phyloP scores from a whole-genome alignment of 2,329 filamentous ascomycete species.

The Pyricularia grisea region DNA sequence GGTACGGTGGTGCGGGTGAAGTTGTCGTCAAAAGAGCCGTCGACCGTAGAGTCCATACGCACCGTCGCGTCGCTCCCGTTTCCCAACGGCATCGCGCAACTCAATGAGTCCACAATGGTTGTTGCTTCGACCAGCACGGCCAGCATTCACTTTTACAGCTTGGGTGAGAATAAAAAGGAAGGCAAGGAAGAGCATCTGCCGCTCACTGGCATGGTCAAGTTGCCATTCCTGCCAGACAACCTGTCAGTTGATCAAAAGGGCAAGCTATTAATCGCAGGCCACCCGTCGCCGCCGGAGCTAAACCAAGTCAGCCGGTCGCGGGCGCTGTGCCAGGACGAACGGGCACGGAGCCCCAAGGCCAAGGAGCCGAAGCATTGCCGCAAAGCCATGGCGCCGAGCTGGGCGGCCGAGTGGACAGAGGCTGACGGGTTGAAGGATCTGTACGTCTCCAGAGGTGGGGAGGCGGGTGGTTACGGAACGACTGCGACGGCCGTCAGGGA shows the following conservation, averaged over 20 bases:
- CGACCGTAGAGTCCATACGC: slow-evolving; percentile 12
- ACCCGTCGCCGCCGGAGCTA: slow-evolving; percentile 24
- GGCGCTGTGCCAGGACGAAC: slow-evolving; percentile 23
- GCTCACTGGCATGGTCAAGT: slow-evolving; percentile 8
- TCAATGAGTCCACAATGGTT: slow-evolving; percentile 27
- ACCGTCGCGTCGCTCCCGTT: slow-evolving; percentile 25
- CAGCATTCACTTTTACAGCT: slow-evolving; percentile 20
- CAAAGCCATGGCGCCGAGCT: slow-evolving; percentile 13
- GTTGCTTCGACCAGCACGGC: slow-evolving; percentile 24
- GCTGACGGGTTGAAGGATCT: not conserved
- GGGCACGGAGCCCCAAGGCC: slow-evolving; percentile 1
- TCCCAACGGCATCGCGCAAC: slow-evolving; percentile 29
- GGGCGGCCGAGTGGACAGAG: slow-evolving; percentile 5
- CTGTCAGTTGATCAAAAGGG: slow-evolving; percentile 20
- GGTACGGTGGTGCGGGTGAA: slow-evolving; percentile 26
- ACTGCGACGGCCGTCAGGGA: not conserved
- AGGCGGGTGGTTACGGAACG: not conserved
- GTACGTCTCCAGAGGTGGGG: not conserved
- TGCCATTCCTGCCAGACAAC: slow-evolving; percentile 32
- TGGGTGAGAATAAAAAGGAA: no score
- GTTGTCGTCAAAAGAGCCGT: not conserved
- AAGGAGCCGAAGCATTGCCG: not conserved
- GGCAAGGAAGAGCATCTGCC: not conserved
- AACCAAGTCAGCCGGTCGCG: slow-evolving; percentile 21
- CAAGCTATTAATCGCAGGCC: slow-evolving; percentile 28